Conservation (phyloP, 75 land plant genomes). For the Larix kaempferi region DNA sequence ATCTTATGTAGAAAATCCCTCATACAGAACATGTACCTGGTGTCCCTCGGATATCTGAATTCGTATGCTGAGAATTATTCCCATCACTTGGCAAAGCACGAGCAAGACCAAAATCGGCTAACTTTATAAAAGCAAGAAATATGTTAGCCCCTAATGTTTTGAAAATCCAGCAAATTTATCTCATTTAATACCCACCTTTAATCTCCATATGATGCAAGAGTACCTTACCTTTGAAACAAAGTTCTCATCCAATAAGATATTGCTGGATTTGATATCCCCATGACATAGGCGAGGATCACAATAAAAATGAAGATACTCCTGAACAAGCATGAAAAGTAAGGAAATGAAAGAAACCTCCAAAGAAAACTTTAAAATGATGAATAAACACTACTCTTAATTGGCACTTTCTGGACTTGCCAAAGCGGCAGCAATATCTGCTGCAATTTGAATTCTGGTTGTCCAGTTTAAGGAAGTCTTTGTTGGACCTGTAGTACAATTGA, state of each 20-base stretch:
- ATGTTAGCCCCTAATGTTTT: background rate
- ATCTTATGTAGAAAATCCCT: background rate
- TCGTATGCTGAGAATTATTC: constrained; percentile 5
- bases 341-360: background rate
- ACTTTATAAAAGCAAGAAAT: constrained; percentile 3
- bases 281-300: constrained; percentile 70
- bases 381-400: background rate
- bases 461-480: constrained; percentile 67
- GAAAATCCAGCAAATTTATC: background rate
- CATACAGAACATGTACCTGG: constrained; percentile 17
- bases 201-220: background rate
- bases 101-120: constrained; percentile 36
- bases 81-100: constrained; percentile 16
- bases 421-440: constrained; percentile 69
- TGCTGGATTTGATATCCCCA: constrained; percentile 67
- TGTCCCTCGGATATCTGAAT: constrained; percentile 30
- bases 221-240: constrained; percentile 69
- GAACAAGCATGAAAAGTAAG: constrained; percentile 11
- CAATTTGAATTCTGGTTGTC: constrained; percentile 65
- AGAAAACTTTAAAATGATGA: background rate
- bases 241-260: constrained; percentile 64
- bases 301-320: constrained; percentile 75
- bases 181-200: background rate
- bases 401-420: constrained; percentile 35
- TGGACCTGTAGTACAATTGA: constrained; percentile 45